Conservation (phyloP, 768 basidiomycete genomes). For the Nidularia sp. region DNA sequence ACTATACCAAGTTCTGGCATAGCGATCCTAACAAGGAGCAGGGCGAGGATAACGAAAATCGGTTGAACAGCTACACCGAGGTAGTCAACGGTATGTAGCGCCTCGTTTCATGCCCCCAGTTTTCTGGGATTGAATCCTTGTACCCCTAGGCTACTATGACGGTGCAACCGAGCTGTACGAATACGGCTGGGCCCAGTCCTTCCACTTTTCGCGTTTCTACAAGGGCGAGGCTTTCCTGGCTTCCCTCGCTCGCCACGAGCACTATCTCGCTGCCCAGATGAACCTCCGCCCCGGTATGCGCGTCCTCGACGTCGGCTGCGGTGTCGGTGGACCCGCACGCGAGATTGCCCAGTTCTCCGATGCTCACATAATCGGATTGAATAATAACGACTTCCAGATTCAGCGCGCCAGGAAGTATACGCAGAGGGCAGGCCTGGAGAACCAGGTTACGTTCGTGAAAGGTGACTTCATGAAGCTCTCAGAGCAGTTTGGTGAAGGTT, state of each 20-base stretch:
- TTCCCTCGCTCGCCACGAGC: slow-evolving; percentile 90
- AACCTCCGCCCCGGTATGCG: slow-evolving; percentile 83
- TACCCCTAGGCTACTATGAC: slow-evolving; percentile 81
- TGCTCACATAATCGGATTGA: slow-evolving; percentile 78
- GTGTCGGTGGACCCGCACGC: slow-evolving; percentile 95
- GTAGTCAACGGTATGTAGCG: slow-evolving; percentile 79
- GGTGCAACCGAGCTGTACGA: slow-evolving; percentile 95
- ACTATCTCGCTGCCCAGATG: slow-evolving; percentile 92
- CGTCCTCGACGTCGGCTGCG: slow-evolving; percentile 97
- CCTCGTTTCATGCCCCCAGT: background rate
- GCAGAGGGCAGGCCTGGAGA: slow-evolving; percentile 64
- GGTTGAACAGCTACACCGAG: slow-evolving; percentile 82
- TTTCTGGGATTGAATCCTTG: background rate
- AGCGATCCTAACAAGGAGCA: slow-evolving; percentile 72
- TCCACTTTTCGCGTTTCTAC: slow-evolving; percentile 98
- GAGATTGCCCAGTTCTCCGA: slow-evolving; percentile 93
- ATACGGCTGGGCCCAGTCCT: slow-evolving; percentile 87
- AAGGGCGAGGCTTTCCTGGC: slow-evolving; percentile 78
- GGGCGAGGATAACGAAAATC: slow-evolving; percentile 60
- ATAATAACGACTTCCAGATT: slow-evolving; percentile 97
- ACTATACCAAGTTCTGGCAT: slow-evolving; percentile 92
- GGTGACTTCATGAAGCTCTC: slow-evolving; percentile 96
- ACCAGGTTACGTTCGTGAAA: slow-evolving; percentile 78
- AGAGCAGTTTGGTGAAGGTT: slow-evolving; percentile 89
- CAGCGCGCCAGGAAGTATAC: slow-evolving; percentile 85